Evolutionary conservation across 345 rosid genomes (phyloP).

Genomic region (Citropsis articulata): DNA sequence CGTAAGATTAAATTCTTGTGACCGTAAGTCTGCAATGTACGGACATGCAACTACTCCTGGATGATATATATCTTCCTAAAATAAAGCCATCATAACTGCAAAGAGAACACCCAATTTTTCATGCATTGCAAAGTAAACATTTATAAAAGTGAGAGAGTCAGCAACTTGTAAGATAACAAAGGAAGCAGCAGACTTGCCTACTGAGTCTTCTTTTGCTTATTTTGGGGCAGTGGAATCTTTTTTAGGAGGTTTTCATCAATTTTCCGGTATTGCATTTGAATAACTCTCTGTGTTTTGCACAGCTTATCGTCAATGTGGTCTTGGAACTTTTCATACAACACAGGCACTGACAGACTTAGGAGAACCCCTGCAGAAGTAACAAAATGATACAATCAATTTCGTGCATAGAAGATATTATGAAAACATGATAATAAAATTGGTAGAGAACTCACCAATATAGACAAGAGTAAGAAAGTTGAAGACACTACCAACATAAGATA

Average conservation of each 20-base stretch:
- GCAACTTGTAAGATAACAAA: background rate
- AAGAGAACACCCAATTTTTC: background rate
- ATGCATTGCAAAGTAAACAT: background rate
- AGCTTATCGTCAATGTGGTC: slow-evolving; percentile 70
- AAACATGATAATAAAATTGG: background rate
- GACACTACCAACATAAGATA: slow-evolving; percentile 65
- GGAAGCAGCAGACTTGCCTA: slow-evolving; percentile 43
- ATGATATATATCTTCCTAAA: background rate
- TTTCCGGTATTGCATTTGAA: slow-evolving; percentile 56
- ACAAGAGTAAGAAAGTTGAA: slow-evolving; percentile 71
- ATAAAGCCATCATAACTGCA: background rate
- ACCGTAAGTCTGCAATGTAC: background rate
- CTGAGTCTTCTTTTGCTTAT: slow-evolving; percentile 68
- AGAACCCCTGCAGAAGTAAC: slow-evolving; percentile 49
- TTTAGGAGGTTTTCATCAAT: slow-evolving; percentile 47
- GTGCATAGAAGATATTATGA: background rate
- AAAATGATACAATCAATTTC: slow-evolving; percentile 2
- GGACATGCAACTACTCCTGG: background rate
- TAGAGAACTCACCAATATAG: slow-evolving; percentile 65
- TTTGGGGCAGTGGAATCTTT: slow-evolving; percentile 48
- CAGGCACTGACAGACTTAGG: slow-evolving; percentile 67
- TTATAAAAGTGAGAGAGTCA: background rate
- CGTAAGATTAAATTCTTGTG: background rate
- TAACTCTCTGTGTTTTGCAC: slow-evolving; percentile 31
- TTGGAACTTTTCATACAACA: slow-evolving; percentile 67